Evolutionary conservation across 2,329 filamentous ascomycete genomes (phyloP), one percentile per base, ranked within the genome.

Genomic region (Alternaria sp.): DNA sequence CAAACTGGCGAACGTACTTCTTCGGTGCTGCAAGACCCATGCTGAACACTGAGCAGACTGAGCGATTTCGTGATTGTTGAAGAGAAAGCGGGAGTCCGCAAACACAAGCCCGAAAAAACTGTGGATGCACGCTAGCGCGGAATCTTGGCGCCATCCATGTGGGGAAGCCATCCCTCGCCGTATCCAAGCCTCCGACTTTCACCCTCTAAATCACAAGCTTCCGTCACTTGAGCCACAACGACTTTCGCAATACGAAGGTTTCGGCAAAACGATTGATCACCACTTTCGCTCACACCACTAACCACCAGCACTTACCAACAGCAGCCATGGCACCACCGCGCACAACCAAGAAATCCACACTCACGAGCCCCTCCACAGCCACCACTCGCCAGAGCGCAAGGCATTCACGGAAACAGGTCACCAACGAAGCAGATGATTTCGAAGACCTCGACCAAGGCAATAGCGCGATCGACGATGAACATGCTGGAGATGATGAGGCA

Each of bases 1-100:
- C 26, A 10, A 53, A 23, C 25, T 55, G 43, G 43, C 5, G 25
- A 44, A 25, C 81, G 77, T 83, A 91, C 90, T 89, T 91, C 77
- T 89, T 89, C 61, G 87, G 86, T 50, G 82, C 90, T 67, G 89
- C 86, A 77, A 92, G 87, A 81, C 90, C 90, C 90, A 93, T 93
- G 30, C 57, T 78, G 69, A 58, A 26, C 63, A 49, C 46, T 61
- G 54, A 10, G 21, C 49, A 53, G 25, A 28, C 59, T 57, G 44
- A 43, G 25, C 57, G 44, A 59, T 59, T 51, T 56, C 57, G 54
- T 52, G 62, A 45, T 53, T 49, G 46, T 40, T 57, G 58, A 40
- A 61, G 52, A 32, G 52, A 25, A 65, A 50, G 61, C 67, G 65
- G 62, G 61, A 68, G 66, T 70, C 65, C 61, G 65, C 62, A 64